Evolutionary conservation across 2,329 filamentous ascomycete genomes (phyloP), one percentile per base, ranked within the genome.

Genomic region (Didymosphaeria variabile): DNA sequence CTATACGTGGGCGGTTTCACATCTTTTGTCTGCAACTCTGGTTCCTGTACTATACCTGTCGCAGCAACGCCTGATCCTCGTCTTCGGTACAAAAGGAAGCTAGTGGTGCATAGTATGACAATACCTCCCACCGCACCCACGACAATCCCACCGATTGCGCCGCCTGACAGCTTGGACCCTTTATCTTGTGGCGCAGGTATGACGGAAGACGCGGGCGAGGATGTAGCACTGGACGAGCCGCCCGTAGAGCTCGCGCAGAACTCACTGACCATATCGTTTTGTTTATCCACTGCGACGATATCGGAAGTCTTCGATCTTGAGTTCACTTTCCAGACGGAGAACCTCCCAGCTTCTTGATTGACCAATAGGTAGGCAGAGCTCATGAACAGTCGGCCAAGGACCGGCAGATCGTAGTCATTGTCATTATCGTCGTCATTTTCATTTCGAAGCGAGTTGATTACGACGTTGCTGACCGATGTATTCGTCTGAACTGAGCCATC

Each of bases 361-460:
- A 67, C 64, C 50, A 66, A 63, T n/a, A 69, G 8, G 32, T 67
- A 67, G 34, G 62, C 64, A 26, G 63, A 65, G 45, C 62, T 65
- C 47, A 69, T 58, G 50, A 69, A 64, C 6, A 65, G 55, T 53
- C 67, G 60, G 34, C 64, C 66, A 55, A 69, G 60, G 23, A 63
- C 38, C 40, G 63, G 67, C 26, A 69, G 47, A 53, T 67, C 65
- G 47, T 67, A 57, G 19, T 17, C 42, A 36, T 68, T 67, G 9
- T 52, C 44, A n/a, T n/a, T n/a, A n/a, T n/a, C n/a, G n/a, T n/a
- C n/a, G n/a, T n/a, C n/a, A n/a, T n/a, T n/a, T n/a, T n/a, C n/a
- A n/a, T n/a, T n/a, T n/a, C n/a, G 64, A 38, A 67, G 60, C 6
- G 58, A 59, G 40, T 67, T 67, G 58, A 68, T 65, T 3, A 65